Conservation (phyloP, 2,329 filamentous ascomycete species). For the Paramyrothecium roridum region DNA sequence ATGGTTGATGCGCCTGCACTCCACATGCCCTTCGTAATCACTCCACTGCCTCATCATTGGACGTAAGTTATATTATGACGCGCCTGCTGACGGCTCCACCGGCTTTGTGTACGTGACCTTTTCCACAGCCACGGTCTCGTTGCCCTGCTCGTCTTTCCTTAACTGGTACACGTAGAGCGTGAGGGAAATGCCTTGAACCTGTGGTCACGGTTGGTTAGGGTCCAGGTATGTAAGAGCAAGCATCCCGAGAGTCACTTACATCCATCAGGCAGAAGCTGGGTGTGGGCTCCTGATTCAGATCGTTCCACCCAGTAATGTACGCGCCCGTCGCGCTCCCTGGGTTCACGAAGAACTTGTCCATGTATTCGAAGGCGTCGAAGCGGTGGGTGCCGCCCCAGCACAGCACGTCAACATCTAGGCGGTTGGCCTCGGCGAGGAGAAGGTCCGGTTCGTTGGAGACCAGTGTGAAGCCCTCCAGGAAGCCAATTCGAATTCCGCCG, state of each 20-base stretch:
- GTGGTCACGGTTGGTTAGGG: conserved; percentile 17
- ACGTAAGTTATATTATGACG: conserved; percentile 36
- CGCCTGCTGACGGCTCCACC: conserved; percentile 52
- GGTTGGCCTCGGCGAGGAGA: conserved; percentile 64
- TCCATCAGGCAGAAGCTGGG: conserved; percentile 98
- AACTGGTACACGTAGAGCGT: conserved; percentile 93
- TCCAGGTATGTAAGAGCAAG: too few species aligned
- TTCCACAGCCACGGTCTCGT: conserved; percentile 77
- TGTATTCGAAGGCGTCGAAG: conserved; percentile 70
- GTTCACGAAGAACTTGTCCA: conserved; percentile 73
- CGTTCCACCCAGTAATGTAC: conserved; percentile 55
- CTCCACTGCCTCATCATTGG: conserved; percentile 4
- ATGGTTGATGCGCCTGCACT: conserved; percentile 16
- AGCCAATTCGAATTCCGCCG: conserved; percentile 62
- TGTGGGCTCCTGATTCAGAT: conserved; percentile 67
- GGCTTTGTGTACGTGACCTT: conserved; percentile 85
- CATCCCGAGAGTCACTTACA: conserved; percentile 54
- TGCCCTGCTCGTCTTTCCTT: conserved; percentile 71
- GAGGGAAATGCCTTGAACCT: conserved; percentile 95
- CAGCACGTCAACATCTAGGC: conserved; percentile 65
- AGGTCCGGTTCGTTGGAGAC: conserved; percentile 66
- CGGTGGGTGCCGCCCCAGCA: conserved; percentile 67
- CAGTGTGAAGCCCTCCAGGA: conserved; percentile 66
- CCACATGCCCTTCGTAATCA: conserved; percentile 8
- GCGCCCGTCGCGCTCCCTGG: conserved; percentile 65